phyloP scores from a whole-genome alignment of 2,329 filamentous ascomycete species.

The Plenodomus tracheiphilus region DNA sequence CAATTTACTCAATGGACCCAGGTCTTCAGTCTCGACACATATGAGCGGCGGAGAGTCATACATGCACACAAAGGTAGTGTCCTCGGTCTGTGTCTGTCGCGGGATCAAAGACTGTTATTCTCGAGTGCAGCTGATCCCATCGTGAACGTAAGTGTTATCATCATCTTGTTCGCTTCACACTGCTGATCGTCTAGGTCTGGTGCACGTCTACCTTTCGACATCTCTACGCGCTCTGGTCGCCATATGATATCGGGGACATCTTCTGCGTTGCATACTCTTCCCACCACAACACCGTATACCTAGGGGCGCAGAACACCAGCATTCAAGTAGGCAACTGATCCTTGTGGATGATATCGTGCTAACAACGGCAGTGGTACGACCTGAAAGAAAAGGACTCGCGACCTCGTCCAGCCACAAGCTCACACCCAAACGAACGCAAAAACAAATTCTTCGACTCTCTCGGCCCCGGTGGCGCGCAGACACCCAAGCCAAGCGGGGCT shows the following conservation, averaged over 20 bases:
- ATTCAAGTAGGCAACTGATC: slow-evolving; percentile 55
- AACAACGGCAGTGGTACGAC: slow-evolving; percentile 69
- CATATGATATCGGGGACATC: slow-evolving; percentile 92
- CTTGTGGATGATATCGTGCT: slow-evolving; percentile 1
- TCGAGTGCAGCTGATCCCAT: slow-evolving; percentile 93
- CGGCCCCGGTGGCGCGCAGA: slow-evolving; percentile 78
- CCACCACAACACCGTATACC: slow-evolving; percentile 78
- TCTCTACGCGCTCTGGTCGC: slow-evolving; percentile 88
- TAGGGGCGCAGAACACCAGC: slow-evolving; percentile 91
- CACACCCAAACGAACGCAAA: slow-evolving; percentile 74
- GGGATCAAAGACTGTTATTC: slow-evolving; percentile 76
- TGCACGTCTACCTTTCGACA: slow-evolving; percentile 73
- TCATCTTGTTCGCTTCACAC: neutral
- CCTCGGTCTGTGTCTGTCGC: slow-evolving; percentile 78
- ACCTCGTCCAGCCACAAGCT: slow-evolving; percentile 64
- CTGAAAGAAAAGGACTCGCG: slow-evolving; percentile 65
- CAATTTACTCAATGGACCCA: slow-evolving; percentile 28
- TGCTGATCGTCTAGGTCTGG: slow-evolving; percentile 65
- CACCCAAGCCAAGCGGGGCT: slow-evolving; percentile 69
- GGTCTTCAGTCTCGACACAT: slow-evolving; percentile 87
- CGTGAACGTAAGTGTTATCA: slow-evolving; percentile 65
- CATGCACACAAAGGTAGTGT: slow-evolving; percentile 92
- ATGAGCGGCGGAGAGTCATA: slow-evolving; percentile 75
- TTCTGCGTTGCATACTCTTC: slow-evolving; percentile 92
- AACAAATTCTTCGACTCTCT: slow-evolving; percentile 93